Conservation (phyloP, 2,329 filamentous ascomycete species). For the Colletotrichum chrysophilum region DNA sequence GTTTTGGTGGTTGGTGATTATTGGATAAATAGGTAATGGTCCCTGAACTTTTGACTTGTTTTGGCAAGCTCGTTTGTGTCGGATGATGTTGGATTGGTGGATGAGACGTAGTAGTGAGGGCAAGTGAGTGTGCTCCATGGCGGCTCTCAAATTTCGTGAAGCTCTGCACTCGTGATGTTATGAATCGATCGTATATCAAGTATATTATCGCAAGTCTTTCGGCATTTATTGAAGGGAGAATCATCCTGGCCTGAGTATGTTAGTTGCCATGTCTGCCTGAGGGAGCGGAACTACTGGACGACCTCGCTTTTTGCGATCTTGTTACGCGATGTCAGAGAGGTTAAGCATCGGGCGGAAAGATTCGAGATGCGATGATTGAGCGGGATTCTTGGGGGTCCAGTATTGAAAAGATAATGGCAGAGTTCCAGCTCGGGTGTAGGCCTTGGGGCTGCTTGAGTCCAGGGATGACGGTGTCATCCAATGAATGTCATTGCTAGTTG, state of each 20-base stretch:
- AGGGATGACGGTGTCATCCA: not conserved
- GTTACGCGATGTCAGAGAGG: not conserved
- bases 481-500: not conserved
- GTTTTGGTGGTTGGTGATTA: not conserved
- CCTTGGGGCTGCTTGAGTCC: not conserved
- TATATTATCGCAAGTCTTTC: not conserved
- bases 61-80: not conserved
- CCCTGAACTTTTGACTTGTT: fast-evolving
- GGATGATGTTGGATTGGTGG: not conserved
- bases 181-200: fast-evolving
- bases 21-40: fast-evolving
- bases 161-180: not conserved
- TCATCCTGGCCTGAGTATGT: fast-evolving
- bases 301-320: not conserved
- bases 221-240: fast-evolving
- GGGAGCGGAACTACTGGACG: not conserved
- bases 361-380: not conserved
- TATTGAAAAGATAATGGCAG: not conserved
- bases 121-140: not conserved
- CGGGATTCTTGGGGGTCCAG: not conserved
- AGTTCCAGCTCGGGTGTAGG: not conserved
- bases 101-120: too few species aligned
- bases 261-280: fast-evolving
- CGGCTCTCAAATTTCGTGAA: not conserved
- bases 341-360: not conserved